Conservation (phyloP, 176 grass and related monocot genomes). For the Aechmea fasciata region DNA sequence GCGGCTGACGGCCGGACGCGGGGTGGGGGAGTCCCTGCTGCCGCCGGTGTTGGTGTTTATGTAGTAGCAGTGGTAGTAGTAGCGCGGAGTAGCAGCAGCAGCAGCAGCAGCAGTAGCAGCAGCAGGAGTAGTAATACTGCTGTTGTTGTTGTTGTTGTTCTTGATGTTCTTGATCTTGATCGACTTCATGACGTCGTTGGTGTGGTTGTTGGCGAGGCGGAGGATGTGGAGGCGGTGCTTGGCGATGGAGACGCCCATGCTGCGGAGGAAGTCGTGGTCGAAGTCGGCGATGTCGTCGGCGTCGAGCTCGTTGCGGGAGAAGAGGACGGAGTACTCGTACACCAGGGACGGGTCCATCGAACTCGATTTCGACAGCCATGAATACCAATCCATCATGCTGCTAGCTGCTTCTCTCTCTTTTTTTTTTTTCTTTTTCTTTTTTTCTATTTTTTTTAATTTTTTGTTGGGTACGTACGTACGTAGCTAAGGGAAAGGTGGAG, state of each 20-base stretch:
- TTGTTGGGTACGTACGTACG: no score
- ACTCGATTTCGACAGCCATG: constrained; percentile 50
- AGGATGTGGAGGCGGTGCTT: constrained; percentile 93
- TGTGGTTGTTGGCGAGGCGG: constrained; percentile 42
- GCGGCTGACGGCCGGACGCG: constrained; percentile 27
- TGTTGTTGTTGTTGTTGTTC: no score
- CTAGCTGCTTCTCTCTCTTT: no score
- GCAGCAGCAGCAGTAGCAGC: no score
- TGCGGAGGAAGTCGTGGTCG: constrained; percentile 66
- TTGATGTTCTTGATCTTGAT: no score
- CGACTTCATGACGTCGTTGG: neutral
- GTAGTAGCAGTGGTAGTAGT: no score
- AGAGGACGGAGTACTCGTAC: constrained; percentile 50
- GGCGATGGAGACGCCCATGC: constrained; percentile 76
- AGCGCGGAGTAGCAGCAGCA: no score
- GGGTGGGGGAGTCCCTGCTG: neutral
- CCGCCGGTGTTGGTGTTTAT: no score
- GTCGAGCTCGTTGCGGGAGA: constrained; percentile 66
- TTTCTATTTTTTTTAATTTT: no score
- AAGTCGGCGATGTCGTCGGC: constrained; percentile 51
- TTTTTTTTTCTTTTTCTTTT: no score
- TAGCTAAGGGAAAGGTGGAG: no score
- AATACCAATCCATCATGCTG: constrained; percentile 76
- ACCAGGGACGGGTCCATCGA: constrained; percentile 39
- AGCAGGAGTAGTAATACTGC: no score